These are phyloP conservation scores for Leccinum rimulosum DNA, from an alignment of 768 basidiomycete genomes.

Conservation along the genomic window DNA sequence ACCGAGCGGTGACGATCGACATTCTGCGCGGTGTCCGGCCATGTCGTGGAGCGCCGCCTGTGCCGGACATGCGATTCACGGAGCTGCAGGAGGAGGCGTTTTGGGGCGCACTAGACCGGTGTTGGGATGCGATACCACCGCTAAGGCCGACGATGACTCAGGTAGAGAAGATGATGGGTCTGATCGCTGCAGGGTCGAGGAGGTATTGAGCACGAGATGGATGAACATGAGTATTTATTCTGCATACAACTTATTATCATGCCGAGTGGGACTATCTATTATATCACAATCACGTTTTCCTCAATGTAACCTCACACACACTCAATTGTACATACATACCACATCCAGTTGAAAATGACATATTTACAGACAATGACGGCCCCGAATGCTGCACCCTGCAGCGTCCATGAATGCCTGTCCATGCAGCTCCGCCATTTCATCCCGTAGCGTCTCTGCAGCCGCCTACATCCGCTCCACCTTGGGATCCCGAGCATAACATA, in stretches of 20 bases:
- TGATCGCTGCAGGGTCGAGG: not conserved
- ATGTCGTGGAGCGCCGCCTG: conserved; percentile 30
- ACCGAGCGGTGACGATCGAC: conserved; percentile 54
- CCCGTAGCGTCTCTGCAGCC: conserved; percentile 8
- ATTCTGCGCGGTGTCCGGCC: conserved; percentile 53
- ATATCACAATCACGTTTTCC: not conserved
- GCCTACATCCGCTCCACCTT: conserved; percentile 24
- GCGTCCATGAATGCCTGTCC: conserved; percentile 15
- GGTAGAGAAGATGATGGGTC: conserved; percentile 21
- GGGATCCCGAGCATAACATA: too few species aligned
- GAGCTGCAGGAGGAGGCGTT: conserved; percentile 34
- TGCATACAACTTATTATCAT: not conserved
- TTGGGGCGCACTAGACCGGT: conserved; percentile 44
- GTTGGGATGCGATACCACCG: conserved; percentile 41
- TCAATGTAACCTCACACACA: not conserved
- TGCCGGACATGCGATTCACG: conserved; percentile 16
- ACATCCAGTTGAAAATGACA: not conserved
- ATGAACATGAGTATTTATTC: not conserved
- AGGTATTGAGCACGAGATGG: not conserved
- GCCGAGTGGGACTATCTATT: not conserved
- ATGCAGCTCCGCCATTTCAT: conserved; percentile 13
- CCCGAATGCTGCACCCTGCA: not conserved
- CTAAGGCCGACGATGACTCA: conserved; percentile 45
- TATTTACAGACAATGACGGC: not conserved
- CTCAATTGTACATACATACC: not conserved